Base-by-base conservation (phyloP, 495 filamentous ascomycete genomes). In the Platismatia glauca region DNA sequence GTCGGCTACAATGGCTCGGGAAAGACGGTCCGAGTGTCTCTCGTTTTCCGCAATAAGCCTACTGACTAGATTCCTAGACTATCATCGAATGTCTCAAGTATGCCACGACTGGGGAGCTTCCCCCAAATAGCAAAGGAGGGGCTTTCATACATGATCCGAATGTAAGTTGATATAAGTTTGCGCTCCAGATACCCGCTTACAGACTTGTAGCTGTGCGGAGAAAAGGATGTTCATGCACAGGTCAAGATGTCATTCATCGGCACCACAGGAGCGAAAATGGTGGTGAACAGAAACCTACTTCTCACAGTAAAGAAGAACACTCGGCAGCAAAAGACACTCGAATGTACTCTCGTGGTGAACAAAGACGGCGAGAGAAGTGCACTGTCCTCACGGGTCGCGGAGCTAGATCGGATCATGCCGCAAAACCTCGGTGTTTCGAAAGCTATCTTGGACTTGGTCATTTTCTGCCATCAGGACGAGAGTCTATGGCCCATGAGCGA, bases 1-100 rank as follows among this genome's bases (percentile, higher is more conserved):
- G 94, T 98, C 59, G 94, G 94, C 50, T 89, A 89, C 69, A 98
- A 98, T 79, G 94, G 94, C 61, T 96, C 92, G 12, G 94, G 95
- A 50, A 98, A 98, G 77, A 98, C 94, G 53, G 82, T 84, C 74
- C 27, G 76, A 27, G 34, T 0, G 15, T 29, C 41, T 15, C 16
- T 27, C 33, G 12, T 12, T 43, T 57, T 20, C 62, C 62, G 38
- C 13, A 24, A 11, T 11, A 12, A 38, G 24, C 52, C 27, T 55
- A 60, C 43, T 60, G 31, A 61, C 57, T 52, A 37, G 15, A 39
- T 44, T 46, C 57, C 13, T 66, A 87, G 83, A 97, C 95, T 53
- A 96, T 98, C 72, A 97, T 98, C 75, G 94, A 98, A 73, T 96
- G 94, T 71, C 90, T 98, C 68, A 97, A 97, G 71, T 98, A 96